Evolutionary conservation across 1,284 basidiomycete species (phyloP), one percentile per base, ranked within the genome.

Genomic region (Ustanciosporium gigantosporum): DNA sequence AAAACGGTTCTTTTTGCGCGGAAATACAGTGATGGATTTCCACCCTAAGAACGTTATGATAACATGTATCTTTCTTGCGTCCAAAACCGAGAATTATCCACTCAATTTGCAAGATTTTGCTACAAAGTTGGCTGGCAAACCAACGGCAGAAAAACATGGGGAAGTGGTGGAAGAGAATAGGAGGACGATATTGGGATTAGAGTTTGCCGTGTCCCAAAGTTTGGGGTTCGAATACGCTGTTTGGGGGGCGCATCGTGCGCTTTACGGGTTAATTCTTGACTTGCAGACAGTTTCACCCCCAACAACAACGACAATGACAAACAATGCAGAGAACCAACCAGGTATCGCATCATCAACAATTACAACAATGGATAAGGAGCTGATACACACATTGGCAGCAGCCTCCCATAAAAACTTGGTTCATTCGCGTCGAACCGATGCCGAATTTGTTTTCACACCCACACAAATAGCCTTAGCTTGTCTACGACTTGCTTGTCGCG

Each of bases 11-110:
- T 99, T 98, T 77, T 83, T 98, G 44, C 88, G 90, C 79, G n/a
- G n/a, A n/a, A 98, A 98, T 74, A 96, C 92, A 2, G 91, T 92
- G 43, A 96, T 98, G 92, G 93, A 98, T 76, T 96, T 91, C 86
- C 95, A 98, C 80, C 95, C 94, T 0, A 95, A 95, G 80, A 89
- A 90, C 69, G 90, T 98, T 73, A 97, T 98, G 39, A 48, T 43
- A 41, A 97, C 94, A 2, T 87, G 91, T 24, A 82, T 98, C 27
- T 99, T 95, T 74, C 84, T 99, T 41, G 92, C 94, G 0, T 88
- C 91, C 16, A 99, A 99, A 81, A 95, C 95, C 13, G 94, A 91
- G 25, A 97, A 98, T 75, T 86, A 89, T 67, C 88, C 90, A 1
- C 88, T 97, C 41, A 86, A 90, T 2, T 82, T 97, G 46, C 88